phyloP scores from a whole-genome alignment of 2,329 filamentous ascomycete species.

The Graphilbum ipis-grandicollis region DNA sequence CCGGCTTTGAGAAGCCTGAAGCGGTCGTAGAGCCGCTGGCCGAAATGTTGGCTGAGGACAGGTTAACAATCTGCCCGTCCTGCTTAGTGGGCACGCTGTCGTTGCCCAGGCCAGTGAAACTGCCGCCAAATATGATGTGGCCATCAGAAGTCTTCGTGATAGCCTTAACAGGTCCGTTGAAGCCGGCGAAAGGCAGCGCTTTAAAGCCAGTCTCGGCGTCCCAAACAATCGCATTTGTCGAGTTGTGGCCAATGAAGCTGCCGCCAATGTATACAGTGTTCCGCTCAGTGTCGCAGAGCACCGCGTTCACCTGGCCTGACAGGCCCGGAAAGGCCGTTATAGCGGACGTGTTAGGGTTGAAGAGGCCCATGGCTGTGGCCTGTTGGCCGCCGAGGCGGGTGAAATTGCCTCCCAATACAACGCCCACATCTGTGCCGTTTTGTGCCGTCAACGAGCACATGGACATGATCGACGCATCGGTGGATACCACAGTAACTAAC shows the following conservation, averaged over 20 bases:
- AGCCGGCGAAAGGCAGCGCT: conserved; percentile 76
- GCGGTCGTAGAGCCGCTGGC: conserved; percentile 43
- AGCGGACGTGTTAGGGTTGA: conserved; percentile 53
- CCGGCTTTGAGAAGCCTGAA: conserved; percentile 55
- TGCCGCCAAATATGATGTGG: conserved; percentile 81
- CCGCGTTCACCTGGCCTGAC: conserved; percentile 61
- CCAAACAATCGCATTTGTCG: conserved; percentile 84
- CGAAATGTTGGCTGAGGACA: conserved; percentile 60
- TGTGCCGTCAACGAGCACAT: conserved; percentile 66
- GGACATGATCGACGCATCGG: conserved; percentile 70
- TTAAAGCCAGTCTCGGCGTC: conserved; percentile 49
- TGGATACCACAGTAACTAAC: conserved; percentile 54
- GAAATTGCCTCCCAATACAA: conserved; percentile 89
- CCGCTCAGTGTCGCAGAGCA: conserved; percentile 64
- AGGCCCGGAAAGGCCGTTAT: conserved; percentile 67
- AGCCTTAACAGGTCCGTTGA: conserved; percentile 80
- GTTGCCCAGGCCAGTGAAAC: conserved; percentile 79
- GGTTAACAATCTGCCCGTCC: conserved; percentile 67
- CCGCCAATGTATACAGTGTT: conserved; percentile 85
- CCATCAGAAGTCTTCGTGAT: conserved; percentile 67
- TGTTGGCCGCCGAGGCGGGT: conserved; percentile 67
- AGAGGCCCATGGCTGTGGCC: conserved; percentile 65
- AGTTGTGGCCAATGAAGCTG: conserved; percentile 62
- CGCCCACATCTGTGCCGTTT: conserved; percentile 50
- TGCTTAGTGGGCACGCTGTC: conserved; percentile 47